Base-by-base conservation (phyloP, 1,284 basidiomycete species). In the Austropuccinia psidii region DNA sequence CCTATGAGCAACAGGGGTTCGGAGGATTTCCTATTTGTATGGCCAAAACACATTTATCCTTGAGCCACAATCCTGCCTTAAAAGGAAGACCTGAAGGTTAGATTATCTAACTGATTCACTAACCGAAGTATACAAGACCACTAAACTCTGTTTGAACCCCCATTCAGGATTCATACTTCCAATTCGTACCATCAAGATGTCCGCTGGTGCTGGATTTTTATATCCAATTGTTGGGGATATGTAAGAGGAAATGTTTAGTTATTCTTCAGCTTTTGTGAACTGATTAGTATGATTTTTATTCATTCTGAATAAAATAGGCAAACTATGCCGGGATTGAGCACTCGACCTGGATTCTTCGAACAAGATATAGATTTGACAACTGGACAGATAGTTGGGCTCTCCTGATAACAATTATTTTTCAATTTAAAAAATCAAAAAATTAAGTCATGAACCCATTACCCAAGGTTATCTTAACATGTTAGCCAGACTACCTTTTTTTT, bases 1-100 rank as follows among this genome's bases (percentile, higher is more conserved):
- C 88, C 4, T 98, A 98, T 83, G 93, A 91, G 75, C 86, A 86
- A 75, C 95, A 98, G 83, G 93, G 93, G 15, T 95, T 89, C 78
- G 82, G 85, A 41, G 83, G 86, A 76, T 84, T 93, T 55, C 89
- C 91, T 0, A 64, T 74, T 80, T 97, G 94, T 83, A 94, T 98
- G 92, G 94, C 95, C 74, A 98, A 98, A 86, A 98, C 96, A 3
- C 94, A 95, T 78, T 90, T 96, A 77, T 95, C 92, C 24, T 93
- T 97, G 84, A 94, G 91, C 29, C 92, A 94, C 80, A 90, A 97
- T 80, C 89, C 93, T n/a, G 88, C 88, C 78, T 84, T 90, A 77
- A 96, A 96, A 84, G 89, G 89, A 77, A 91, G 90, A 1, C 92
- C 93, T 4, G 87, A 87, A 60, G 90, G 81, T 82, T 39, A 54